Evolutionary conservation across 768 basidiomycete genomes (phyloP).

Genomic region (Floccularia luteovirens): DNA sequence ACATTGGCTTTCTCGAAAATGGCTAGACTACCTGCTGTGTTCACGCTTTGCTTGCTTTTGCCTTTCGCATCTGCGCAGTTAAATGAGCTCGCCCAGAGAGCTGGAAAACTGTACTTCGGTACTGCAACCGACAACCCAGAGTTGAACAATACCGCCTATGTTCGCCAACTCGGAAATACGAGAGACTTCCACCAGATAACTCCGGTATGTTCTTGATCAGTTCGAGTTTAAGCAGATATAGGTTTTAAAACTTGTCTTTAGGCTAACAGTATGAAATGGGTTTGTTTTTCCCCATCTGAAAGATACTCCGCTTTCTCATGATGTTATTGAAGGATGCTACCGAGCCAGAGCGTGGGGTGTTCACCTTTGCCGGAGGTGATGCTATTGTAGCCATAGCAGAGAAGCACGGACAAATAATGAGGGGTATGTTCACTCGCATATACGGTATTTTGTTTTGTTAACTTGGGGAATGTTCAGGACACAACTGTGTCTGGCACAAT

Average conservation of each 20-base stretch:
- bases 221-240: background rate
- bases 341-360: constrained; percentile 37
- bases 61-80: constrained; percentile 33
- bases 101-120: constrained; percentile 42
- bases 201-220: constrained; percentile 17
- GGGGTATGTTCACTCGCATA: constrained; percentile 19
- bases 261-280: constrained; percentile 53
- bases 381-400: constrained; percentile 34
- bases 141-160: constrained; percentile 33
- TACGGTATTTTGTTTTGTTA: background rate
- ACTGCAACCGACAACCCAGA: constrained; percentile 42
- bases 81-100: constrained; percentile 35
- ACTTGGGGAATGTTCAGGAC: constrained; percentile 14
- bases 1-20: too few species aligned
- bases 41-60: constrained; percentile 4
- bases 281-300: constrained; percentile 10
- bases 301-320: too few species aligned
- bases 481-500: constrained; percentile 42
- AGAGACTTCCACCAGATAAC: constrained; percentile 37
- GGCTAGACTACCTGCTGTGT: too few species aligned
- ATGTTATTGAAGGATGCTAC: constrained; percentile 34
- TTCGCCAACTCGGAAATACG: constrained; percentile 27
- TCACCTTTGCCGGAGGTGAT: constrained; percentile 39
- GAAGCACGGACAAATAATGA: constrained; percentile 36
- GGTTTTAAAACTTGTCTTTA: constrained; percentile 5